Evolutionary conservation across 306 rosid species (phyloP), one percentile per base, ranked within the genome.

Genomic region (Mimosa bimucronata): DNA sequence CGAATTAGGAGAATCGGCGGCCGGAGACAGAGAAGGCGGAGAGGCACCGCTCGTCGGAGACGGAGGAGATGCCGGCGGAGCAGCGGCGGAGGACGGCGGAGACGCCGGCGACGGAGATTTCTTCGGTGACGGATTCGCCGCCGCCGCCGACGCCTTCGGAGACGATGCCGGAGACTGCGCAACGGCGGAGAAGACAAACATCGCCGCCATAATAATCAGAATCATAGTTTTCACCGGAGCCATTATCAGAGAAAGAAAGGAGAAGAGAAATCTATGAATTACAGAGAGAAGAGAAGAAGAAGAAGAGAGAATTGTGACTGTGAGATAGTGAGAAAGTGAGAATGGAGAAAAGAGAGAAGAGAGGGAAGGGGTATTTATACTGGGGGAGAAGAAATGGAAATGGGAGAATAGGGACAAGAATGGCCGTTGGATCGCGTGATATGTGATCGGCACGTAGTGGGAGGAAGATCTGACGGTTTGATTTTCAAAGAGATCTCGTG

Each of bases 141-240:
- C n/a, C n/a, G n/a, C n/a, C n/a, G n/a, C n/a, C 13, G 78, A 11
- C 31, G 34, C 31, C 40, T 34, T 50, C 0, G 85, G 85, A 28
- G 87, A 77, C 3, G 79, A 0, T 3, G 85, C 66, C 29, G 85
- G 88, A 46, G 88, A 78, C 15, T 74, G 78, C 9, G 88, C 81
- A 5, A 34, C 72, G 71, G 75, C 81, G 12, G 85, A 81, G 72
- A 81, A 25, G 0, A 76, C 69, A 8, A 23, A 58, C 65, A 66
- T 7, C 5, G 87, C 77, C 5, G 84, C 83, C 4, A 64, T 15
- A 1, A 84, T 7, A n/a, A 74, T 16, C 16, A 84, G 3, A 55
- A 84, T 8, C 25, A 67, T 7, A 9, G 48, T 10, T 71, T 5
- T 67, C 14, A 50, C 14, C 12, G 10, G 44, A 44, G 82, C 83